Evolutionary conservation across 495 filamentous ascomycete genomes (phyloP).

Genomic region (Haplographium delicatum): DNA sequence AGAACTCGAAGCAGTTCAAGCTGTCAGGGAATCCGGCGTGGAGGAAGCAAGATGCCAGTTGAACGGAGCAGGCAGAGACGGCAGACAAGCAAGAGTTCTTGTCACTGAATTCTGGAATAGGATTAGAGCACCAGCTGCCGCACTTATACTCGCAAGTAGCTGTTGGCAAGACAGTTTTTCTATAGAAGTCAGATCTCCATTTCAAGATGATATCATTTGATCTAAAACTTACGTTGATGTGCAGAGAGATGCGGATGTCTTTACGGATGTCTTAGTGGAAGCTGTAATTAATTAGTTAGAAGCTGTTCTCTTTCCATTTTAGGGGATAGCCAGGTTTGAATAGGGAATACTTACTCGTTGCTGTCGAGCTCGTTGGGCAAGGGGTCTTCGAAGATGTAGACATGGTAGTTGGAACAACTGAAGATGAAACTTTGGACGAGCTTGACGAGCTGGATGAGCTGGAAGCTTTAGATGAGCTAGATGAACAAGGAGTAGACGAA

Average conservation of each 20-base stretch:
- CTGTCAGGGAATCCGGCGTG: conserved; percentile 40
- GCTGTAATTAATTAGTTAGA: neutral
- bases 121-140: conserved; percentile 46
- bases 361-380: neutral
- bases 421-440: neutral
- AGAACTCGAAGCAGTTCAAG: conserved; percentile 40
- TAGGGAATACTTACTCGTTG: neutral
- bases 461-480: conserved; percentile 17
- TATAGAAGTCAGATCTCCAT: neutral
- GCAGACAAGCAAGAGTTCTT: conserved; percentile 30
- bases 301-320: neutral
- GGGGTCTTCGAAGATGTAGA: neutral
- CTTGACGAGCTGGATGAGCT: conserved; percentile 8
- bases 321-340: too few species aligned
- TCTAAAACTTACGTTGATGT: conserved; percentile 16
- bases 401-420: neutral
- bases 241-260: conserved; percentile 35
- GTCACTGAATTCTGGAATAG: conserved; percentile 40
- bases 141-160: conserved; percentile 44
- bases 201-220: neutral
- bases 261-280: conserved; percentile 15
- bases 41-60: conserved; percentile 42
- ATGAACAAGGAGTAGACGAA: neutral
- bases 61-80: conserved; percentile 35
- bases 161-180: conserved; percentile 33